Conservation (phyloP, 208 protist species). For the Acanthamoeba sp. region DNA sequence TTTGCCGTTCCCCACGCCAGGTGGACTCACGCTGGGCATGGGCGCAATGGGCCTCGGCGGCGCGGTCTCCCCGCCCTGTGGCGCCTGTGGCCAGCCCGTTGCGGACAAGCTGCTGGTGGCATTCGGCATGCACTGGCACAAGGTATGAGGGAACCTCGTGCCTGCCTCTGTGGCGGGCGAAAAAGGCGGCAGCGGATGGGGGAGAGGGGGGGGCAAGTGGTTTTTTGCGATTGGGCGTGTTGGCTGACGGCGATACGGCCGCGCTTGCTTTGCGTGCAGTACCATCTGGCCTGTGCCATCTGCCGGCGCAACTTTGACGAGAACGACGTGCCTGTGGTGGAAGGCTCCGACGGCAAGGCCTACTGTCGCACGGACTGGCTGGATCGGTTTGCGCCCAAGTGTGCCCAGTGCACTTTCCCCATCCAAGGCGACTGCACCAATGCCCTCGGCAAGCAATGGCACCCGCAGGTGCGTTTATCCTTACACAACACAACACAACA, state of each 20-base stretch:
- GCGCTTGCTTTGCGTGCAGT: not conserved
- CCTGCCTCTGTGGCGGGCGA: too few relatives aligned
- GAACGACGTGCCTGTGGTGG: slow-evolving; percentile 65
- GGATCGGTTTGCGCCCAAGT: slow-evolving; percentile 66
- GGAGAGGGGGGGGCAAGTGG: too few relatives aligned
- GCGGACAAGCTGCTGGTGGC: slow-evolving; percentile 27
- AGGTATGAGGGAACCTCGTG: too few relatives aligned
- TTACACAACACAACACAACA: too few relatives aligned
- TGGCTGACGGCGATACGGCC: not conserved
- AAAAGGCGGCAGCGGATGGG: too few relatives aligned
- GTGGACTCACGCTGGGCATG: not conserved
- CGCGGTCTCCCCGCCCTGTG: not conserved
- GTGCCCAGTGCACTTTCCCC: slow-evolving; percentile 6
- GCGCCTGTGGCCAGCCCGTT: slow-evolving; percentile 31
- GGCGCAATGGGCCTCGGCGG: not conserved
- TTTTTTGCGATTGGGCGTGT: too few relatives aligned
- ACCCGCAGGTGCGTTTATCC: slow-evolving; percentile 8
- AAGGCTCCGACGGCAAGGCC: slow-evolving; percentile 60
- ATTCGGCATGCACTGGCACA: slow-evolving; percentile 62
- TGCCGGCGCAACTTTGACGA: slow-evolving; percentile 66
- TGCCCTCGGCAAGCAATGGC: slow-evolving; percentile 64
- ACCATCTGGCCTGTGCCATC: slow-evolving; percentile 60
- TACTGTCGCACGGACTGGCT: slow-evolving; percentile 68
- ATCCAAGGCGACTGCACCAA: slow-evolving; percentile 70
- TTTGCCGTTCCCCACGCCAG: too few relatives aligned